These are phyloP conservation scores for Rutidosis leptorrhynchoides DNA, from an alignment of 129 eudicot genomes.

Conservation along the genomic window DNA sequence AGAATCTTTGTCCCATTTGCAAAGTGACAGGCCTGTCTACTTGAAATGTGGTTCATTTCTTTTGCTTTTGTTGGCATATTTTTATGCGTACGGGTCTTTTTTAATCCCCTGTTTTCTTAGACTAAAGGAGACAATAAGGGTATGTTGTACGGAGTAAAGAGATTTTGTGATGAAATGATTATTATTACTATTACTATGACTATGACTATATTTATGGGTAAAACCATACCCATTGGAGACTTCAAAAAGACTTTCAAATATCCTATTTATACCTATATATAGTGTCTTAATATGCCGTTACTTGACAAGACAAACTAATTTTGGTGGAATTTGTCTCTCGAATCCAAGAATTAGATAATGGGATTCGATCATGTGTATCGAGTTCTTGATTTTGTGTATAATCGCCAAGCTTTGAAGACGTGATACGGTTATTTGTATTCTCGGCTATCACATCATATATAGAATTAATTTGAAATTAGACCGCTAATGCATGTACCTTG, in stretches of 20 bases:
- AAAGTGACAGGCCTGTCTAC: constrained; percentile 61
- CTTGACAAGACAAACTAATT: not conserved
- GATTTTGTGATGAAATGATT: constrained; percentile 16
- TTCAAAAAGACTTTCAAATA: too few relatives aligned
- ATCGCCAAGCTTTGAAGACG: not conserved
- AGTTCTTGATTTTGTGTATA: not conserved
- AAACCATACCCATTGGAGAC: not conserved
- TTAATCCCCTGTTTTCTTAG: not conserved
- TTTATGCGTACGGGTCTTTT: constrained; percentile 16
- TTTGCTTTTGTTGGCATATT: constrained; percentile 25
- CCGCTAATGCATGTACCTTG: too few relatives aligned
- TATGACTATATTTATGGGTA: constrained; percentile 20
- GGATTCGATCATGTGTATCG: not conserved
- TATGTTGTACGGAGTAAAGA: constrained; percentile 20
- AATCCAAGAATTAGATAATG: not conserved
- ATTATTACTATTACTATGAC: too few relatives aligned
- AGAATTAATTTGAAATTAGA: not conserved
- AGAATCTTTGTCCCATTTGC: constrained; percentile 91
- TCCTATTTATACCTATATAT: not conserved
- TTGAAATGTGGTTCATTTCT: constrained; percentile 21
- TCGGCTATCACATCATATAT: too few relatives aligned
- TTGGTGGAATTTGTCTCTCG: not conserved
- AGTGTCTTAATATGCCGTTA: not conserved
- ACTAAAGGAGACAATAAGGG: constrained; percentile 4
- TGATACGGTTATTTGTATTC: not conserved